These are phyloP conservation scores for Myrica gale DNA, from an alignment of 306 rosid species.

Conservation along the genomic window DNA sequence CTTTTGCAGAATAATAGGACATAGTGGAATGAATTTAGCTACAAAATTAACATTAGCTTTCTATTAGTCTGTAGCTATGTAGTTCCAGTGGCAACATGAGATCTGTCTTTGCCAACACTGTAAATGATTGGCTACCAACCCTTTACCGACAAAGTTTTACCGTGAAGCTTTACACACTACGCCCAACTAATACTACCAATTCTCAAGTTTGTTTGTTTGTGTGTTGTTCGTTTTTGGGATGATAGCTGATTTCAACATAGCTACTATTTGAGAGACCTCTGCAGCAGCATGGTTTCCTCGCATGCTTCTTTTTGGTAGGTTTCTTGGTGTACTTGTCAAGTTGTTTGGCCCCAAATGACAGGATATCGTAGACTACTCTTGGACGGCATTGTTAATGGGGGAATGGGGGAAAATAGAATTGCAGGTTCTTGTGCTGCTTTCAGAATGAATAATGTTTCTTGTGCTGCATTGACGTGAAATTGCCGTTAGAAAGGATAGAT, in stretches of 20 bases:
- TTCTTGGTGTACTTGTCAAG: neutral
- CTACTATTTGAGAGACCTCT: neutral
- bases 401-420: neutral
- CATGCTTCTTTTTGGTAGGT: neutral
- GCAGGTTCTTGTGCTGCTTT: neutral
- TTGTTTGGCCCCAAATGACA: neutral
- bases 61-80: neutral
- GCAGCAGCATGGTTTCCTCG: neutral
- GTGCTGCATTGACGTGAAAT: too few relatives aligned
- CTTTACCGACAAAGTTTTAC: neutral
- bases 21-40: neutral
- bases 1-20: neutral
- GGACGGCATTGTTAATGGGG: conserved; percentile 3
- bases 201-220: neutral
- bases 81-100: neutral
- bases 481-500: too few relatives aligned
- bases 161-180: neutral
- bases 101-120: neutral
- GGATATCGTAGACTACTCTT: neutral
- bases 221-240: neutral
- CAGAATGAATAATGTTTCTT: neutral
- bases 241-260: neutral
- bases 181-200: too few relatives aligned
- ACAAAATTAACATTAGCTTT: neutral
- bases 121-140: neutral